Conservation (phyloP, 495 filamentous ascomycete genomes). For the Jackrogersella minutella region DNA sequence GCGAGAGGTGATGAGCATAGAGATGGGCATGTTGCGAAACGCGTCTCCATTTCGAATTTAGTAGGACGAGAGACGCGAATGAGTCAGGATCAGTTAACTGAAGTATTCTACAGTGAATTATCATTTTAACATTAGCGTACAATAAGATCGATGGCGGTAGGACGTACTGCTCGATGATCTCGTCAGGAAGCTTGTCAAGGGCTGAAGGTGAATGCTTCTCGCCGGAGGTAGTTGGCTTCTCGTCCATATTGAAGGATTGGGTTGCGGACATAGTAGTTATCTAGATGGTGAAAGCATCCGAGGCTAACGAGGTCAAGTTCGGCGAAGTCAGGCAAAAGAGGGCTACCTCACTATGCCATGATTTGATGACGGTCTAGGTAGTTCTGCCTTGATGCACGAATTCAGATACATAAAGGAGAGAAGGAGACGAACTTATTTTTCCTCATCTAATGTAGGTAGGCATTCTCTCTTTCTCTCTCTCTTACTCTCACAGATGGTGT, state of each 20-base stretch:
- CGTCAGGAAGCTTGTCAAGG: conserved; percentile 58
- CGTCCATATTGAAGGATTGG: conserved; percentile 28
- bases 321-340: conserved; percentile 13
- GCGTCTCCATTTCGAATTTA: conserved; percentile 79
- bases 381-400: conserved; percentile 1
- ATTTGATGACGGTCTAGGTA: conserved; percentile 7
- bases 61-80: conserved; percentile 83
- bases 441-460: conserved; percentile 1
- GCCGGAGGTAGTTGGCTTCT: conserved; percentile 42
- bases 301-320: not conserved
- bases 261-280: conserved; percentile 25
- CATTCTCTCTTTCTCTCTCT: conserved; percentile 17
- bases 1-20: conserved; percentile 78
- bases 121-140: conserved; percentile 15
- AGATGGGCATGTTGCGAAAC: conserved; percentile 75
- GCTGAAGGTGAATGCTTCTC: conserved; percentile 37
- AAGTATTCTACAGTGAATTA: conserved; percentile 68
- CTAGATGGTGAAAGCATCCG: not conserved
- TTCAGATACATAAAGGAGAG: not conserved
- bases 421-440: not conserved
- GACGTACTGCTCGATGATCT: conserved; percentile 61
- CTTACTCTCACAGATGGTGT: no score
- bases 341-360: conserved; percentile 24
- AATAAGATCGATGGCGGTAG: not conserved
- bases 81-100: conserved; percentile 76